Conservation (phyloP, 768 basidiomycete species). For the Mycena polygramma region DNA sequence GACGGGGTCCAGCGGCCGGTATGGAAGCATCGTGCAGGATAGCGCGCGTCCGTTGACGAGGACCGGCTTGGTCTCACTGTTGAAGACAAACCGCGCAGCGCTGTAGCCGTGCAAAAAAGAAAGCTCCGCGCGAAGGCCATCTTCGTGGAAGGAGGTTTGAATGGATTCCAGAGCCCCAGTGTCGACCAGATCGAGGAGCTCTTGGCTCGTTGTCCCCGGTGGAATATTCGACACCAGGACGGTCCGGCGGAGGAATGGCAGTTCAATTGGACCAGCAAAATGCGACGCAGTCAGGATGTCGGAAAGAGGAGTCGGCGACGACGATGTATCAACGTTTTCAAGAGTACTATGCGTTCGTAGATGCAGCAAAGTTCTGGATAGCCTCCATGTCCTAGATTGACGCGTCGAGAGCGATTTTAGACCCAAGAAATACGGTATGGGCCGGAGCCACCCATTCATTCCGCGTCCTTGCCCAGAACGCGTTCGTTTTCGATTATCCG, state of each 20-base stretch:
- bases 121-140: neutral
- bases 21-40: slow-evolving; percentile 4
- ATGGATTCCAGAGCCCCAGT: slow-evolving; percentile 10
- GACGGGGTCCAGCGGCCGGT: slow-evolving; percentile 9
- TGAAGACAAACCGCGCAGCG: neutral
- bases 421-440: neutral
- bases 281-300: neutral
- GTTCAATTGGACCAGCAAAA: neutral
- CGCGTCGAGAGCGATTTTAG: neutral
- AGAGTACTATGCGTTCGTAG: no score
- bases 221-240: neutral
- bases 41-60: neutral
- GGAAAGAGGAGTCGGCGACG: neutral
- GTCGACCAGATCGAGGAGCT: neutral
- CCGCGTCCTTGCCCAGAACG: neutral
- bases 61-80: neutral
- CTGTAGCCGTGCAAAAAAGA: slow-evolving; percentile 3
- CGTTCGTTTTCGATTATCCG: no score
- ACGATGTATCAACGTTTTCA: no score
- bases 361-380: no score
- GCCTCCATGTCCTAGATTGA: neutral
- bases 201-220: neutral
- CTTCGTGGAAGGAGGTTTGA: neutral
- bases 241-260: slow-evolving; percentile 7
- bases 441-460: slow-evolving; percentile 11